Conservation (phyloP, 768 basidiomycete genomes). For the Cystobasidium ongulense region DNA sequence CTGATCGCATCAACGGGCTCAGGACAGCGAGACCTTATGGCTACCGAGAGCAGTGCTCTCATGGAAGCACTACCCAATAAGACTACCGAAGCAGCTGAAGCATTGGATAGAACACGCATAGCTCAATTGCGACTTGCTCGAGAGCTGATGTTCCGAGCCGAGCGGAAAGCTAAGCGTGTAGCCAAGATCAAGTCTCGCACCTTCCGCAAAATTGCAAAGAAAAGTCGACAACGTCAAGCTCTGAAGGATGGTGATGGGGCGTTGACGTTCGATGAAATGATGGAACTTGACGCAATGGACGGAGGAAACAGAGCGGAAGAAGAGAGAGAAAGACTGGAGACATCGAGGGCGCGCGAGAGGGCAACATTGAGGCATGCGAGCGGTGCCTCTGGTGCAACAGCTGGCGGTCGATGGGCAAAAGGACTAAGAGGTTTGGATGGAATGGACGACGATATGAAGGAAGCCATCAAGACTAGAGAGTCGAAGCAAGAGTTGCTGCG, state of each 20-base stretch:
- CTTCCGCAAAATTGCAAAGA: conserved; percentile 74
- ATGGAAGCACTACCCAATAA: conserved; percentile 50
- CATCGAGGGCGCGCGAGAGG: conserved; percentile 73
- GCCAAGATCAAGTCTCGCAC: conserved; percentile 94
- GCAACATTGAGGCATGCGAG: conserved; percentile 84
- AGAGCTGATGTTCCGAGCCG: conserved; percentile 86
- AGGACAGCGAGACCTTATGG: conserved; percentile 63
- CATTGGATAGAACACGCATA: conserved; percentile 59
- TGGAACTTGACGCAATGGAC: conserved; percentile 54
- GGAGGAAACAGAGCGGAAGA: conserved; percentile 52
- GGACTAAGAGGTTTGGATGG: conserved; percentile 48
- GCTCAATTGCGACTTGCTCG: conserved; percentile 77
- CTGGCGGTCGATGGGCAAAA: conserved; percentile 55
- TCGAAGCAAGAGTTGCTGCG: conserved; percentile 69
- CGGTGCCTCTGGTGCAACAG: conserved; percentile 75
- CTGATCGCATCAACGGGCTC: conserved; percentile 74
- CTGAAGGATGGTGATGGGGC: conserved; percentile 46
- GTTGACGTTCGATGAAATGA: conserved; percentile 46
- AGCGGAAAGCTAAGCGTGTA: conserved; percentile 76
- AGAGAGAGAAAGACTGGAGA: conserved; percentile 59
- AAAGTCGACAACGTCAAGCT: conserved; percentile 59
- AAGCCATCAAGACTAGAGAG: conserved; percentile 77
- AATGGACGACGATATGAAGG: conserved; percentile 53
- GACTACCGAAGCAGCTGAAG: not conserved
- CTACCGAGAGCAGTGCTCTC: conserved; percentile 74